Evolutionary conservation across 306 rosid species (phyloP).

Genomic region (Castanopsis chinensis): DNA sequence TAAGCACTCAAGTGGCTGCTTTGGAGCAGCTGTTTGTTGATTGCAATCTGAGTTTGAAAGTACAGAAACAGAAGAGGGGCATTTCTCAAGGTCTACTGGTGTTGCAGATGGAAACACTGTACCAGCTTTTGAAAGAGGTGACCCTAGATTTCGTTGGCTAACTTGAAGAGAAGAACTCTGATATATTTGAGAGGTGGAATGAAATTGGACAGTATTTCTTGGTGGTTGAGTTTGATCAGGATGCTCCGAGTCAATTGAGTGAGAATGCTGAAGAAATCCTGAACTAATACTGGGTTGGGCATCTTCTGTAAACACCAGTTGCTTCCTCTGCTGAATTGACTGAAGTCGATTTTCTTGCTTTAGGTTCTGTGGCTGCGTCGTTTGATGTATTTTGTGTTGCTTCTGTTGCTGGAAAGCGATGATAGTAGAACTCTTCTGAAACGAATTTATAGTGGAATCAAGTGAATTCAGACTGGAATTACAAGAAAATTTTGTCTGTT

Average conservation of each 20-base stretch:
- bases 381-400: background rate
- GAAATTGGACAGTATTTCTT: no score
- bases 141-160: no score
- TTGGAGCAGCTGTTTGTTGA: background rate
- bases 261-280: background rate
- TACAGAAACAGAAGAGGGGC: no score
- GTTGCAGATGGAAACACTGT: no score
- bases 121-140: no score
- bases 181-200: no score
- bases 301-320: background rate
- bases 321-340: background rate
- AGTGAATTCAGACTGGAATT: no score
- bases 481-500: no score
- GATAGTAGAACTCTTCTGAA: no score
- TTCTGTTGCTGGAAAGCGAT: no score
- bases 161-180: background rate
- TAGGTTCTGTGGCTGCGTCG: background rate
- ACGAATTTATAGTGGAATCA: no score
- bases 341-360: background rate
- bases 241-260: background rate
- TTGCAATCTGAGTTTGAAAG: background rate
- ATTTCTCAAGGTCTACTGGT: no score
- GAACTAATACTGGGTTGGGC: background rate
- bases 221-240: background rate
- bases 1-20: background rate